phyloP scores from a whole-genome alignment of 352 stramenopile genomes.

The Pythium aphanidermatum region DNA sequence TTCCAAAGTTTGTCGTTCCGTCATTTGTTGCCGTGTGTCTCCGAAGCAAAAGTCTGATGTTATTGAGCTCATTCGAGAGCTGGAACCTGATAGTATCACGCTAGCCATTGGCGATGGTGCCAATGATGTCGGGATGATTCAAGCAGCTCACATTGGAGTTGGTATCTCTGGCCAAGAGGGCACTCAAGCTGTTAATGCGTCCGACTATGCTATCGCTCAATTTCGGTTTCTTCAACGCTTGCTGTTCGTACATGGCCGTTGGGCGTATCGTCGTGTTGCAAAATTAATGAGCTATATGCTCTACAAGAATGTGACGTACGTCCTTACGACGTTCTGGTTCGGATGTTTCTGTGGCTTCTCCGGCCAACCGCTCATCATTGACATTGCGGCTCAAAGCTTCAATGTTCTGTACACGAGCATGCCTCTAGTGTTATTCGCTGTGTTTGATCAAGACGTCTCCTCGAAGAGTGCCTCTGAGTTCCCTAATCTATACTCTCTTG shows the following conservation, averaged over 20 bases:
- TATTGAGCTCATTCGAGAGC: slow-evolving; percentile 66
- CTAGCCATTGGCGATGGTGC: slow-evolving; percentile 93
- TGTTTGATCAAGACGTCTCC: slow-evolving; percentile 75
- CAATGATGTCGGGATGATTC: slow-evolving; percentile 97
- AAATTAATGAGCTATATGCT: slow-evolving; percentile 94
- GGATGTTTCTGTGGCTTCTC: slow-evolving; percentile 76
- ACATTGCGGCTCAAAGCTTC: slow-evolving; percentile 75
- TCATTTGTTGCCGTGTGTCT: slow-evolving; percentile 87
- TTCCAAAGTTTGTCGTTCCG: slow-evolving; percentile 59
- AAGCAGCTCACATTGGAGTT: slow-evolving; percentile 88
- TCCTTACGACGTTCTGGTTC: slow-evolving; percentile 82
- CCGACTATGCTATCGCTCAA: slow-evolving; percentile 91
- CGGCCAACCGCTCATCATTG: slow-evolving; percentile 68
- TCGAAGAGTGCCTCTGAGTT: slow-evolving; percentile 59
- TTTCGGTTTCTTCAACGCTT: slow-evolving; percentile 92
- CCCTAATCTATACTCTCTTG: slow-evolving; percentile 58
- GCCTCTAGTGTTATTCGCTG: slow-evolving; percentile 67
- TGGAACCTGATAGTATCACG: slow-evolving; percentile 72
- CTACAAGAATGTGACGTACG: slow-evolving; percentile 92
- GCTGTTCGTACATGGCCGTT: slow-evolving; percentile 90
- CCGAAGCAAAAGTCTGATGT: slow-evolving; percentile 87
- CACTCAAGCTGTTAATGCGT: slow-evolving; percentile 90
- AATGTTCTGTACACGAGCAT: slow-evolving; percentile 80
- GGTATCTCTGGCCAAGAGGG: slow-evolving; percentile 92
- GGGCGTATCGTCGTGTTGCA: slow-evolving; percentile 88